Evolutionary conservation across 495 filamentous ascomycete species (phyloP), one percentile per base, ranked within the genome.

Genomic region (Penicillium coprophilum): DNA sequence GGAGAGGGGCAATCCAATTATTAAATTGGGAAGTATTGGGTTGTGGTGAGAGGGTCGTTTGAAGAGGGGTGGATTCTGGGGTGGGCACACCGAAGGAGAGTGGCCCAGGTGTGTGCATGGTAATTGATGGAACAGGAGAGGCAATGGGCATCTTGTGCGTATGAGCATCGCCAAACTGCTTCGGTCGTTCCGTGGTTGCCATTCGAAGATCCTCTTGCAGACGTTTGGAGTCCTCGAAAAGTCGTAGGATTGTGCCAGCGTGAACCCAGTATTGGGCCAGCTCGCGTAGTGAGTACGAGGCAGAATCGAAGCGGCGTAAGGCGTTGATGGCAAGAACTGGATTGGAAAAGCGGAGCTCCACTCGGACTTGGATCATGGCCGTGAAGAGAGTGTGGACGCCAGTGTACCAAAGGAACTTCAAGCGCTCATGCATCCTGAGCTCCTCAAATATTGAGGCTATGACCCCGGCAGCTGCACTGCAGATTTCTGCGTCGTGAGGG

Each of bases 361-460:
- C 74, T n/a, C 75, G 71, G 6, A 80, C 73, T 67, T 79, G 75
- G 30, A 80, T 78, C 74, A 80, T 77, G 39, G 76, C 76, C 17
- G 76, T 78, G 55, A 80, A 79, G 15, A 78, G 60, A 1, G 73
- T 76, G 47, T 77, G 71, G 7, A 80, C 73, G 9, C 72, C 74
- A 19, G 76, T 76, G 57, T 75, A 77, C 77, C 76, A 79, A 6
- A 78, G 63, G 59, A 66, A 76, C 47, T 74, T 77, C 53, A 77
- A 60, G n/a, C 73, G 72, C 49, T 80, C 78, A 41, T 80, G 75
- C n/a, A 76, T 48, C 13, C 78, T 71, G 21, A 82, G 68, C 58
- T 76, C 72, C 34, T 75, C 72, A 54, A 77, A 76, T 55, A 84
- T 82, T 21, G 74, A 78, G 23, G 71, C 69, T 52, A 80, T 81